These are phyloP conservation scores for Eucalyptus pumila DNA, from an alignment of 345 rosid genomes.

Conservation along the genomic window DNA sequence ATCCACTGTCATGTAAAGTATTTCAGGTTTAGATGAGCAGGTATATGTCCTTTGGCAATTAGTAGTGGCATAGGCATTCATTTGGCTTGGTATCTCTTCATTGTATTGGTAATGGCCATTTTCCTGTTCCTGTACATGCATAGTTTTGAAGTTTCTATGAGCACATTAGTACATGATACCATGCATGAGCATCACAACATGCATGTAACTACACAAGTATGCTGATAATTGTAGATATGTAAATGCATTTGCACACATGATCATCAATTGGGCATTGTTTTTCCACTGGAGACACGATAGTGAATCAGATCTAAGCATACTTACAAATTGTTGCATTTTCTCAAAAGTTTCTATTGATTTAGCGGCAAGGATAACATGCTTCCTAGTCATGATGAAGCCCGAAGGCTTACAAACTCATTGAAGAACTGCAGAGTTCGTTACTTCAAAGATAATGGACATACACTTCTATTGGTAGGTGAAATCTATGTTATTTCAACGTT, in stretches of 20 bases:
- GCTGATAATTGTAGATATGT: not conserved
- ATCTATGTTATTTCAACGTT: not conserved
- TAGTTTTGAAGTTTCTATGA: not conserved
- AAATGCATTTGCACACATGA: not conserved
- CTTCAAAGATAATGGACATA: conserved; percentile 81
- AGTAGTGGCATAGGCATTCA: not conserved
- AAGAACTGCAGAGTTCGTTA: conserved; percentile 52
- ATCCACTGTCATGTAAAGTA: not conserved
- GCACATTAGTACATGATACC: not conserved
- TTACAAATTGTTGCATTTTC: not conserved
- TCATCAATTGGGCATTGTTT: not conserved
- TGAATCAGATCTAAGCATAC: not conserved
- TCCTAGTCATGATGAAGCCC: conserved; percentile 68
- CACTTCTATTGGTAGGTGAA: conserved; percentile 55
- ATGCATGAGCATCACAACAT: not conserved
- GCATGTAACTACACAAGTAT: not conserved
- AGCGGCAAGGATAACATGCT: conserved; percentile 80
- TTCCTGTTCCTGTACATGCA: not conserved
- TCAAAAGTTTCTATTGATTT: not conserved
- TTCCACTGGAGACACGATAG: not conserved
- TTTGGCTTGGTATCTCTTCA: not conserved
- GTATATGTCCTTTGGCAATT: not conserved
- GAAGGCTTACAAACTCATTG: conserved; percentile 32
- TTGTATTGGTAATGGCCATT: not conserved
- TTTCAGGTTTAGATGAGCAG: not conserved